Percentiles rank a stretch among this genome's conserved stretches.
These are phyloP conservation scores for Globisporangium mamillatum DNA, from an alignment of 352 stramenopile species.

Conservation along the genomic window DNA sequence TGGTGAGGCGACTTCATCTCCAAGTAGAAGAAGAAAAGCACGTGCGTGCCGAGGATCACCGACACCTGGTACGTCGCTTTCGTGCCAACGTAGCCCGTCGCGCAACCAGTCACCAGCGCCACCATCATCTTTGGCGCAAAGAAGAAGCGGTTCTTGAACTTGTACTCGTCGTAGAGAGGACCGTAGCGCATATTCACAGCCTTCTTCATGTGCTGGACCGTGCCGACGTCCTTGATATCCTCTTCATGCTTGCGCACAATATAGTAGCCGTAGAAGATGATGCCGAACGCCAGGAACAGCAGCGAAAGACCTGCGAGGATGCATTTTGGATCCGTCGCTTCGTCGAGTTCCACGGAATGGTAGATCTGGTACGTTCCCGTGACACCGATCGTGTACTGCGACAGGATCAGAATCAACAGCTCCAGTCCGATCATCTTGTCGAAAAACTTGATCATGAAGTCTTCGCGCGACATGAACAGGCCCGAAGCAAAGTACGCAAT, in stretches of 20 bases:
- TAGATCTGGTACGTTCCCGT: slow-evolving; percentile 86
- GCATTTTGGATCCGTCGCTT: slow-evolving; percentile 59
- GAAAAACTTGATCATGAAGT: slow-evolving; percentile 77
- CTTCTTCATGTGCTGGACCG: slow-evolving; percentile 76
- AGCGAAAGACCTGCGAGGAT: slow-evolving; percentile 57
- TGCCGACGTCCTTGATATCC: slow-evolving; percentile 76
- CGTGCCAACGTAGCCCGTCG: slow-evolving; percentile 57
- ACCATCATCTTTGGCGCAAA: slow-evolving; percentile 81
- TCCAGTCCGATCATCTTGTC: slow-evolving; percentile 83
- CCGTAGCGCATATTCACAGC: slow-evolving; percentile 78
- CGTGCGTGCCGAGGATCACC: slow-evolving; percentile 50
- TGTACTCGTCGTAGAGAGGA: slow-evolving; percentile 86
- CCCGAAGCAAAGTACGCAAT: slow-evolving; percentile 50
- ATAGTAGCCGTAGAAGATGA: slow-evolving; percentile 75
- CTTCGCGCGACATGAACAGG: slow-evolving; percentile 65
- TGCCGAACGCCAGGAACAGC: slow-evolving; percentile 64
- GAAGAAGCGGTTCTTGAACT: slow-evolving; percentile 86
- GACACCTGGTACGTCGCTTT: slow-evolving; percentile 48
- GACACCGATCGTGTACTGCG: slow-evolving; percentile 84
- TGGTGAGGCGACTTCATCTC: slow-evolving; percentile 67
- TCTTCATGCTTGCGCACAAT: slow-evolving; percentile 73
- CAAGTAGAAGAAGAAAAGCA: slow-evolving; percentile 75
- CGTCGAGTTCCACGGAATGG: slow-evolving; percentile 57
- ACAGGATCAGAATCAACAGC: slow-evolving; percentile 71
- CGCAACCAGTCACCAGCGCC: slow-evolving; percentile 53